phyloP scores from a whole-genome alignment of 2,329 filamentous ascomycete genomes.

The Calycina herbarum region DNA sequence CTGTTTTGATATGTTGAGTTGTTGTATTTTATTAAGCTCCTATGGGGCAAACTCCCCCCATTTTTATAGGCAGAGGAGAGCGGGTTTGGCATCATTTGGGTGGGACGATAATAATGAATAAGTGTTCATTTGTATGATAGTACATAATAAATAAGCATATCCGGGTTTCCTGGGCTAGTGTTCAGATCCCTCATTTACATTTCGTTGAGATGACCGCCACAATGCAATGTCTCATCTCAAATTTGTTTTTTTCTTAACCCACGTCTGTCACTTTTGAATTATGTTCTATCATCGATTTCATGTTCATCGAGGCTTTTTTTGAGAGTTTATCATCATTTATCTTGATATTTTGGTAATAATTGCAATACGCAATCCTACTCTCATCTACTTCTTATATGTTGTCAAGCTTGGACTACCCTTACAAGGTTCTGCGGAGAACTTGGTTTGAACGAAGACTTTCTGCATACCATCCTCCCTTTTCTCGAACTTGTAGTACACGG shows the following conservation, averaged over 20 bases:
- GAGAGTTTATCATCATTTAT: too few species aligned
- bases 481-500: slow-evolving; percentile 64
- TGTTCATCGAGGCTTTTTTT: too few species aligned
- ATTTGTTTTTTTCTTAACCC: too few species aligned
- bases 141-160: neutral
- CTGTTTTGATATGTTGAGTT: slow-evolving; percentile 3
- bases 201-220: too few species aligned
- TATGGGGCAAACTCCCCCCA: neutral
- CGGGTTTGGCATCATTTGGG: neutral
- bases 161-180: neutral
- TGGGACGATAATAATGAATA: neutral
- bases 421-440: slow-evolving; percentile 51
- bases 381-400: slow-evolving; percentile 33
- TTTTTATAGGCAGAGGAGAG: neutral
- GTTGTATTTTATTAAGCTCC: neutral
- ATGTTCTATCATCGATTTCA: too few species aligned
- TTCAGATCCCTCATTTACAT: neutral
- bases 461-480: slow-evolving; percentile 69
- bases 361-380: neutral
- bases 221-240: too few species aligned
- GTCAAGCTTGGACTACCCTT: slow-evolving; percentile 47
- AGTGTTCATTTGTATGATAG: slow-evolving; percentile 1
- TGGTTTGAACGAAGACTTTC: slow-evolving; percentile 71
- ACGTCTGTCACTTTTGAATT: too few species aligned
- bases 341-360: too few species aligned